Evolutionary conservation across 345 rosid genomes (phyloP).

Genomic region (Garcia nutans): DNA sequence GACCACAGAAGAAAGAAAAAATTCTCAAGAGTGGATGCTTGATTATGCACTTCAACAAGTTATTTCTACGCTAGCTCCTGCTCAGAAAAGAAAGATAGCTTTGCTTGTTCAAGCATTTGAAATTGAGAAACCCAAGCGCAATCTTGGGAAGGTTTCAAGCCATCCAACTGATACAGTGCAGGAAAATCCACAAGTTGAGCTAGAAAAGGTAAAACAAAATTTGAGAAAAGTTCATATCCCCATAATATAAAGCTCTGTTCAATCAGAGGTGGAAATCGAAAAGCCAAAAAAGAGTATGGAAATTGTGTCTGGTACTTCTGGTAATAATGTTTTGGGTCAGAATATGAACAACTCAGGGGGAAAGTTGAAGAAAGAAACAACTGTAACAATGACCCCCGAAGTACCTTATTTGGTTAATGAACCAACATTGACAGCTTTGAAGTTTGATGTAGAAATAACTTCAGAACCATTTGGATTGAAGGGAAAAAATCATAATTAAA

Average conservation of each 20-base stretch:
- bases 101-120: constrained; percentile 87
- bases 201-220: constrained; percentile 86
- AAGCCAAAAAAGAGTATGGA: constrained; percentile 51
- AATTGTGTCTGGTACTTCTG: constrained; percentile 36
- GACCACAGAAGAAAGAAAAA: constrained; percentile 53
- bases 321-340: constrained; percentile 35
- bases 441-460: constrained; percentile 34
- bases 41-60: constrained; percentile 80
- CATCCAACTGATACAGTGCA: constrained; percentile 51
- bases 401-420: constrained; percentile 30
- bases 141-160: constrained; percentile 52
- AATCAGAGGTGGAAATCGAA: constrained; percentile 51
- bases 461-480: constrained; percentile 38
- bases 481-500: constrained; percentile 36
- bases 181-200: constrained; percentile 77
- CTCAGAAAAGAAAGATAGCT: constrained; percentile 73
- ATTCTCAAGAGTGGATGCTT: constrained; percentile 84
- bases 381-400: constrained; percentile 9
- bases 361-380: constrained; percentile 32
- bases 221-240: constrained; percentile 88
- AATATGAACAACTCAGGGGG: constrained; percentile 30
- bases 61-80: constrained; percentile 75
- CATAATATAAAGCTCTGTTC: constrained; percentile 53
- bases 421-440: constrained; percentile 16
- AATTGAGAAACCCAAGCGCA: constrained; percentile 70